A percentile compares a stretch with the other conserved stretches of the same genome.
Evolutionary conservation across 768 basidiomycete species (phyloP).

Genomic region (Lactarius akahatsu): DNA sequence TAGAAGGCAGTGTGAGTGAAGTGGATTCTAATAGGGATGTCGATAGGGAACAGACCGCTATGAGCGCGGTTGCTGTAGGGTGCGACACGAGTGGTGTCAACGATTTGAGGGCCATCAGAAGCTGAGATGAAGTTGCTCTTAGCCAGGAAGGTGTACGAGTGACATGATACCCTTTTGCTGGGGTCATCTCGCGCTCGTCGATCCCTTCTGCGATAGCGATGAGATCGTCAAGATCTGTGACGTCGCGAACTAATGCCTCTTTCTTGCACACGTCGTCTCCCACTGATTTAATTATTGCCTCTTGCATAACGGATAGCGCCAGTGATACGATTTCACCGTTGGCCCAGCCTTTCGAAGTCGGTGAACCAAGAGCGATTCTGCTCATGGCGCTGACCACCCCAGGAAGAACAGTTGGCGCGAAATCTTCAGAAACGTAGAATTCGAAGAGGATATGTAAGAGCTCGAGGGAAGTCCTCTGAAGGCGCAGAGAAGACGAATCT

Average conservation of each 20-base stretch:
- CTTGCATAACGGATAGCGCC: slow-evolving; percentile 57
- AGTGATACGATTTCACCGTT: slow-evolving; percentile 65
- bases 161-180: slow-evolving; percentile 10
- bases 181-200: neutral
- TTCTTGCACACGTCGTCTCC: slow-evolving; percentile 65
- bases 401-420: slow-evolving; percentile 71
- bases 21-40: slow-evolving; percentile 53
- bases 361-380: slow-evolving; percentile 61
- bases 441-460: slow-evolving; percentile 53
- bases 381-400: slow-evolving; percentile 78
- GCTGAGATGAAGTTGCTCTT: slow-evolving; percentile 73
- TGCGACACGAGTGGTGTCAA: slow-evolving; percentile 71
- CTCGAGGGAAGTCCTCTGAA: slow-evolving; percentile 65
- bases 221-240: slow-evolving; percentile 67
- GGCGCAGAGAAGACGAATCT: slow-evolving; percentile 52
- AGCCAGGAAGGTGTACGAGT: slow-evolving; percentile 66
- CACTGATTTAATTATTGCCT: slow-evolving; percentile 54
- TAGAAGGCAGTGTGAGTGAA: slow-evolving; percentile 61
- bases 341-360: slow-evolving; percentile 62
- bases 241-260: slow-evolving; percentile 55
- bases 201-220: slow-evolving; percentile 35
- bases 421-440: slow-evolving; percentile 49
- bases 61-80: slow-evolving; percentile 63
- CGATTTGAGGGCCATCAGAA: slow-evolving; percentile 79
- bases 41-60: slow-evolving; percentile 57